phyloP scores from a whole-genome alignment of 345 rosid species.

The Combretum micranthum region DNA sequence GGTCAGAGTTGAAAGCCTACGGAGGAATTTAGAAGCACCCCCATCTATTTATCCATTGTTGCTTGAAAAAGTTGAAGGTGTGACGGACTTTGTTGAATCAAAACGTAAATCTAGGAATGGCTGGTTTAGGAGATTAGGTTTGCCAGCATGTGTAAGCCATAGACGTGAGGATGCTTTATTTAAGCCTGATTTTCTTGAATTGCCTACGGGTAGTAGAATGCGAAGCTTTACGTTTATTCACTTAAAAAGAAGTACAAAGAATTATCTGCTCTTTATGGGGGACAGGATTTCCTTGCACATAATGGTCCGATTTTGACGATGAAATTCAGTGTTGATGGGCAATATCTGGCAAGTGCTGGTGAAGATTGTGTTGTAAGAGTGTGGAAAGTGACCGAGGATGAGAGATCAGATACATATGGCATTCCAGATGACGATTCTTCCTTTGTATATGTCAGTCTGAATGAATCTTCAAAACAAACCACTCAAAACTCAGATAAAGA shows the following conservation, averaged over 20 bases:
- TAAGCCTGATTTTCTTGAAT: constrained; percentile 23
- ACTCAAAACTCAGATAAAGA: constrained; percentile 36
- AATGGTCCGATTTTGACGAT: constrained; percentile 60
- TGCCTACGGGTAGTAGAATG: constrained; percentile 21
- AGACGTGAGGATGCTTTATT: constrained; percentile 14
- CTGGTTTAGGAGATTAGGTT: constrained; percentile 52
- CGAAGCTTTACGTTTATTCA: constrained; percentile 39
- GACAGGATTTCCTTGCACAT: constrained; percentile 70
- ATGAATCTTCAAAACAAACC: constrained; percentile 39
- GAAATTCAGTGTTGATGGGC: constrained; percentile 75
- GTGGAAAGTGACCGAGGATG: constrained; percentile 62
- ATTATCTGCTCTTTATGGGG: constrained; percentile 55
- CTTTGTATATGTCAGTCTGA: constrained; percentile 42
- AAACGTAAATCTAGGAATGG: constrained; percentile 27
- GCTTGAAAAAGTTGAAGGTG: constrained; percentile 13
- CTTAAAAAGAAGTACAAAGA: constrained; percentile 51
- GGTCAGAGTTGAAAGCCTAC: constrained; percentile 43
- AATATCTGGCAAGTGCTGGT: constrained; percentile 66
- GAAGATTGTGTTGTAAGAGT: constrained; percentile 65
- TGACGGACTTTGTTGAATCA: constrained; percentile 10
- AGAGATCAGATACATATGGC: constrained; percentile 34
- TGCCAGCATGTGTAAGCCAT: constrained; percentile 23
- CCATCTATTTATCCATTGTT: constrained; percentile 18
- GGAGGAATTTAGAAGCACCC: constrained; percentile 22
- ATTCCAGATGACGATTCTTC: constrained; percentile 40